Percentiles rank a stretch among this genome's conserved stretches.
These are phyloP conservation scores for Phytopythium helicoides DNA, from an alignment of 352 stramenopile genomes.

Conservation along the genomic window DNA sequence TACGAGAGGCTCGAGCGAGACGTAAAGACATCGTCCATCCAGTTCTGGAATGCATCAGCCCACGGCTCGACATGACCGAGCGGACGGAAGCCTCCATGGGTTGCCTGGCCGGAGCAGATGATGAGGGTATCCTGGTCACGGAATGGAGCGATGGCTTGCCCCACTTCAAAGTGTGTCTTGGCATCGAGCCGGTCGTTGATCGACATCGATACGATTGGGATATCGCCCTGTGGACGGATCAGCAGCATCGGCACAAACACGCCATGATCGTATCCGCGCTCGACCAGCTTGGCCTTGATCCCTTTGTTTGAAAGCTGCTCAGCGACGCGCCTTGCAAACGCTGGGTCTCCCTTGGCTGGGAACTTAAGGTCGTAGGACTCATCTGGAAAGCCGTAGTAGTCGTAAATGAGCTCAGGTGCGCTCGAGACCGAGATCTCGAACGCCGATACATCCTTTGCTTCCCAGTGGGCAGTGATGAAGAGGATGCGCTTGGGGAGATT, in stretches of 20 bases:
- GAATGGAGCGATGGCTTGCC: slow-evolving; percentile 53
- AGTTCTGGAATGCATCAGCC: slow-evolving; percentile 36
- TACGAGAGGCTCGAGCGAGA: slow-evolving; percentile 16
- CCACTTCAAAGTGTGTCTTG: slow-evolving; percentile 60
- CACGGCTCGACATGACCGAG: slow-evolving; percentile 10
- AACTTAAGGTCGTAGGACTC: slow-evolving; percentile 86
- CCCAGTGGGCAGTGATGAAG: slow-evolving; percentile 85
- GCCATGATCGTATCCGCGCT: slow-evolving; percentile 87
- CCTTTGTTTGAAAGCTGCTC: slow-evolving; percentile 46
- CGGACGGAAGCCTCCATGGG: slow-evolving; percentile 15
- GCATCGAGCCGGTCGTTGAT: slow-evolving; percentile 59
- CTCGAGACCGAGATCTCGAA: slow-evolving; percentile 59
- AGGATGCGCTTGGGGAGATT: slow-evolving; percentile 67
- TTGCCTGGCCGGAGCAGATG: slow-evolving; percentile 71
- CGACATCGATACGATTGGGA: slow-evolving; percentile 85
- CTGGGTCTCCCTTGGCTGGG: slow-evolving; percentile 53
- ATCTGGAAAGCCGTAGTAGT: slow-evolving; percentile 87
- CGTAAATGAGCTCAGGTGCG: slow-evolving; percentile 67
- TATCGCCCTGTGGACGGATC: slow-evolving; percentile 77
- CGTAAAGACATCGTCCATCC: slow-evolving; percentile 35
- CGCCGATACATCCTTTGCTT: slow-evolving; percentile 36
- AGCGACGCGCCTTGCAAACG: slow-evolving; percentile 69
- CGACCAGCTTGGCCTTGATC: slow-evolving; percentile 42
- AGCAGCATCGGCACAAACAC: slow-evolving; percentile 87
- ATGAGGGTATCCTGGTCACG: slow-evolving; percentile 79